Evolutionary conservation across 148 eudicot species (phyloP).

Genomic region (Fallopia convolvulus): DNA sequence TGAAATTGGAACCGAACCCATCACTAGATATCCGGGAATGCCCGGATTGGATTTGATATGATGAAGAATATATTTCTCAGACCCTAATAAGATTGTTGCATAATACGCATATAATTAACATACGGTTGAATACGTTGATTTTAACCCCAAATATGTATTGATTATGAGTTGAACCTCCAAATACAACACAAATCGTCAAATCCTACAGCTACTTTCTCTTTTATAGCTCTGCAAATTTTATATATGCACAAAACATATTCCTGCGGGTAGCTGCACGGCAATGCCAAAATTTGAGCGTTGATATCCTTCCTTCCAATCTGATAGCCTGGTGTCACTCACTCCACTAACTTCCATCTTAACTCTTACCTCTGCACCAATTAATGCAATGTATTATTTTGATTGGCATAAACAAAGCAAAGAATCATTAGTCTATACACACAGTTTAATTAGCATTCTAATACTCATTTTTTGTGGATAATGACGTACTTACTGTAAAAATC

Average conservation of each 20-base stretch:
- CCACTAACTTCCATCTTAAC: neutral
- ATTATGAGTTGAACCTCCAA: neutral
- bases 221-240: neutral
- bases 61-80: too few relatives aligned
- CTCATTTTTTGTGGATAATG: neutral
- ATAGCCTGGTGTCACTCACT: neutral
- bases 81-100: neutral
- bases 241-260: slow-evolving; percentile 4
- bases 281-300: neutral
- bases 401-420: neutral
- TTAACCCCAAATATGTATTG: neutral
- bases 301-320: neutral
- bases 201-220: neutral
- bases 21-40: too few relatives aligned
- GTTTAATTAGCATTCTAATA: neutral
- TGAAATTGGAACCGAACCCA: too few relatives aligned
- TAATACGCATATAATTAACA: neutral
- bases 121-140: neutral
- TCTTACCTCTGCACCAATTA: neutral
- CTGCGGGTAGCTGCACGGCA: neutral
- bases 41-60: too few relatives aligned
- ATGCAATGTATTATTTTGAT: neutral
- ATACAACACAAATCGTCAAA: neutral
- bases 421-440: neutral
- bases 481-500: neutral